These are phyloP conservation scores for Taxillus chinensis DNA, from an alignment of 164 flowering plant genomes.

Conservation along the genomic window DNA sequence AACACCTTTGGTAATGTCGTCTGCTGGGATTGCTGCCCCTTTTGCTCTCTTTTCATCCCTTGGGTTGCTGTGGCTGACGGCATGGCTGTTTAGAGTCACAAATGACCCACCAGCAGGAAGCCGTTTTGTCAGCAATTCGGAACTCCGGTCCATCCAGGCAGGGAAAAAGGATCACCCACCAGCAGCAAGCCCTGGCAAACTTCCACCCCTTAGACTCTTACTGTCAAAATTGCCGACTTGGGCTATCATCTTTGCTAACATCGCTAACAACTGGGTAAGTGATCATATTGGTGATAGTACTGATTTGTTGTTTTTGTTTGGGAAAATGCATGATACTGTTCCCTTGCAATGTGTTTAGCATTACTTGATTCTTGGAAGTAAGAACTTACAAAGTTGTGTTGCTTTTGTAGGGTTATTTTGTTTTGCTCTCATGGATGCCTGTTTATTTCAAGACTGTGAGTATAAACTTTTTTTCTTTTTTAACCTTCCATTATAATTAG, in stretches of 20 bases:
- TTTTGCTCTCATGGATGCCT: conserved; percentile 99
- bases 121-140: conserved; percentile 36
- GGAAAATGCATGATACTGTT: too few relatives aligned
- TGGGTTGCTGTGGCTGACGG: conserved; percentile 68
- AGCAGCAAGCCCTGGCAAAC: conserved; percentile 11
- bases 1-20: conserved; percentile 62
- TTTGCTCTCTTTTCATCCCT: conserved; percentile 64
- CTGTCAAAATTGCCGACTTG: conserved; percentile 75
- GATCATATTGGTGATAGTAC: not conserved
- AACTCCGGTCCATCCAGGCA: conserved; percentile 57
- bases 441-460: conserved; percentile 91
- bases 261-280: conserved; percentile 88
- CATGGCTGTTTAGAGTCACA: conserved; percentile 44
- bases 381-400: too few relatives aligned
- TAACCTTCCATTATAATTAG: too few relatives aligned
- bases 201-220: conserved; percentile 44
- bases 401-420: conserved; percentile 80
- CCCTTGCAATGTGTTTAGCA: too few relatives aligned
- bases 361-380: too few relatives aligned
- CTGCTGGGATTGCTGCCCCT: conserved; percentile 64
- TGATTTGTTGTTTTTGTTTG: not conserved
- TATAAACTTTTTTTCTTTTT: not conserved
- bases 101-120: conserved; percentile 57
- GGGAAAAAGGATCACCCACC: conserved; percentile 42
- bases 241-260: conserved; percentile 78